phyloP scores from a whole-genome alignment of 164 flowering plant genomes.

The Magnolia kwangsiensis region DNA sequence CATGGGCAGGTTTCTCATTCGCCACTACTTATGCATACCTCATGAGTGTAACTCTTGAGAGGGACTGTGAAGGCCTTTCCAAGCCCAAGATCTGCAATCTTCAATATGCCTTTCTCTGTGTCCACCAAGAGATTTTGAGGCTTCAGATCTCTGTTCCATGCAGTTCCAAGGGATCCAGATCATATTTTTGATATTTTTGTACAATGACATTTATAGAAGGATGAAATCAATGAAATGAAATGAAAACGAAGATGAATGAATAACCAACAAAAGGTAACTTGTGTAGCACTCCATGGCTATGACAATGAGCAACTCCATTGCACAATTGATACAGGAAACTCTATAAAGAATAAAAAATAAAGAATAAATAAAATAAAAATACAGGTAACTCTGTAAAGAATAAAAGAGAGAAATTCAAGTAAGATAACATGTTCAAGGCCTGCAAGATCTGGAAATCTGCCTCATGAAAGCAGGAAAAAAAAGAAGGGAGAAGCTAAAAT shows the following conservation, averaged over 20 bases:
- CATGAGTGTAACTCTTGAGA: constrained; percentile 94
- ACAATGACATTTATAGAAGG: too few species aligned
- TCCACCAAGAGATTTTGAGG: constrained; percentile 94
- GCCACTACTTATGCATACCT: constrained; percentile 47
- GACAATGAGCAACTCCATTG: constrained; percentile 95
- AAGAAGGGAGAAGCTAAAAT: too few species aligned
- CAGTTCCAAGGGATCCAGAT: not conserved
- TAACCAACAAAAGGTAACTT: constrained; percentile 16
- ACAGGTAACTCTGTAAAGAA: too few species aligned
- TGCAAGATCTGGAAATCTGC: too few species aligned
- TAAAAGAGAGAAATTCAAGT: not conserved
- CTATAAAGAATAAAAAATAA: too few species aligned
- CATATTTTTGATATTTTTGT: too few species aligned
- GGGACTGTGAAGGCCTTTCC: constrained; percentile 95
- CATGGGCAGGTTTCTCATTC: not conserved
- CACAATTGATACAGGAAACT: constrained; percentile 80
- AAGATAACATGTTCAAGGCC: not conserved
- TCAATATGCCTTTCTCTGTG: constrained; percentile 76
- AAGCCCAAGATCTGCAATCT: constrained; percentile 96
- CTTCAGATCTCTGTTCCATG: constrained; percentile 65
- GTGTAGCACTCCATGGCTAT: constrained; percentile 88
- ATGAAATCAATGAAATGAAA: not conserved
- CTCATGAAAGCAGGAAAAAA: too few species aligned
- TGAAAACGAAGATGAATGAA: not conserved
- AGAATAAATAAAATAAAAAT: too few species aligned